phyloP scores from a whole-genome alignment of 257 asterid genomes.

The Nicotiana benthamiana region DNA sequence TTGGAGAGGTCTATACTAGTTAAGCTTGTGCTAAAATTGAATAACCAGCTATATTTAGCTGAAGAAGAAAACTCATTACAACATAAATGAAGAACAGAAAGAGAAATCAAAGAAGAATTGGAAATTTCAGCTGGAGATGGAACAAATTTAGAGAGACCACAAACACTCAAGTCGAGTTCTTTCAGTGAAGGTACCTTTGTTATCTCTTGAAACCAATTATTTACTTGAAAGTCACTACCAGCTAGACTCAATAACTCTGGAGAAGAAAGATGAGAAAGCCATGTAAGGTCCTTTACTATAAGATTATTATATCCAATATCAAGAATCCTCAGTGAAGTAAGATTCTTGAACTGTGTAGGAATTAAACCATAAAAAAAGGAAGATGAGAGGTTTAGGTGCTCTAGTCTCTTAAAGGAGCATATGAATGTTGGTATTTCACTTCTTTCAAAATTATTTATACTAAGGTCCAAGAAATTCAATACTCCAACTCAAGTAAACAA shows the following conservation, averaged over 20 bases:
- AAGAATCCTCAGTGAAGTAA: neutral
- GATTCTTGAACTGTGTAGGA: constrained; percentile 14
- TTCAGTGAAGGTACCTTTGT: neutral
- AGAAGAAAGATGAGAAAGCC: neutral
- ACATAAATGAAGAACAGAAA: constrained; percentile 6
- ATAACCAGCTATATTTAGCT: constrained; percentile 3
- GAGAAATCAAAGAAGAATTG: constrained; percentile 14
- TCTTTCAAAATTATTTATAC: neutral
- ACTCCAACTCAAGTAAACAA: constrained; percentile 15
- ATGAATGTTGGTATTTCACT: constrained; percentile 5
- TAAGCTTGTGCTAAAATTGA: constrained; percentile 8
- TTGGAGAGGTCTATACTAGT: neutral
- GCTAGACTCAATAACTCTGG: neutral
- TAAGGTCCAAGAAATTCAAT: constrained; percentile 13
- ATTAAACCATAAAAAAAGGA: constrained; percentile 5
- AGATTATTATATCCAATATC: neutral
- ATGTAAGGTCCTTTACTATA: neutral
- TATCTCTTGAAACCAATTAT: neutral
- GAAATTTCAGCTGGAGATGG: neutral
- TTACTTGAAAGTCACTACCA: neutral
- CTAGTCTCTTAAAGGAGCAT: neutral
- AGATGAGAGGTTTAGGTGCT: neutral
- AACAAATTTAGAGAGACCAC: neutral
- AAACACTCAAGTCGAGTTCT: neutral
- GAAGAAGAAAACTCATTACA: neutral